Evolutionary conservation across 805 yeast genomes (phyloP).

Genomic region (Saturnispora diversa): DNA sequence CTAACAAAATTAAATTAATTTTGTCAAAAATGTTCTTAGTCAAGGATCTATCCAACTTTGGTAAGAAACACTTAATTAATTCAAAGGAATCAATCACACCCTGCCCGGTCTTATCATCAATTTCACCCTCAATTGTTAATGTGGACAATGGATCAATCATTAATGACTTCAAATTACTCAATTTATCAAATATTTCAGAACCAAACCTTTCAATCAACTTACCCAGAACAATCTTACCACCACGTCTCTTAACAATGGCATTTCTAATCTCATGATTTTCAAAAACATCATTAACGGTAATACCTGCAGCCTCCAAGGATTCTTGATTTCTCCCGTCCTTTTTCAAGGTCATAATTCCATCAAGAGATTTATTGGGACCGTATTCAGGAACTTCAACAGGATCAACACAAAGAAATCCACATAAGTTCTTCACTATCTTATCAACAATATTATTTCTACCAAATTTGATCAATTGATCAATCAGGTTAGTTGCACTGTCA

Average conservation of each 20-base stretch:
- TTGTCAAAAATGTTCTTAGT: slow-evolving; percentile 43
- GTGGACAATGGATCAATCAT: slow-evolving; percentile 57
- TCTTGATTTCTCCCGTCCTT: slow-evolving; percentile 68
- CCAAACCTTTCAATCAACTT: slow-evolving; percentile 47
- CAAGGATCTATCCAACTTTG: slow-evolving; percentile 45
- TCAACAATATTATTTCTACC: slow-evolving; percentile 73
- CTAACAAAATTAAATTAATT: slow-evolving; percentile 43
- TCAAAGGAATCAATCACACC: slow-evolving; percentile 81
- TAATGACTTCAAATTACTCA: slow-evolving; percentile 58
- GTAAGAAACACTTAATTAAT: slow-evolving; percentile 63
- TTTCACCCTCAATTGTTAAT: slow-evolving; percentile 19
- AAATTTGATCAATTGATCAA: slow-evolving; percentile 45
- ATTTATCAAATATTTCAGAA: slow-evolving; percentile 42
- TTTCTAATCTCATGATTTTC: slow-evolving; percentile 54
- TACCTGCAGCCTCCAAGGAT: slow-evolving; percentile 45
- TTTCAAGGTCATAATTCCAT: slow-evolving; percentile 59
- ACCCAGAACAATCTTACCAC: slow-evolving; percentile 68
- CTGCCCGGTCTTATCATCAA: slow-evolving; percentile 56
- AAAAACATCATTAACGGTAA: slow-evolving; percentile 26
- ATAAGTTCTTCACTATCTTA: slow-evolving; percentile 80
- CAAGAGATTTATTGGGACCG: slow-evolving; percentile 49
- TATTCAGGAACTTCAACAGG: slow-evolving; percentile 95
- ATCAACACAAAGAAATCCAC: slow-evolving; percentile 91
- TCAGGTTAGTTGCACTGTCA: slow-evolving; percentile 53
- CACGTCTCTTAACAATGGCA: slow-evolving; percentile 76